These are phyloP conservation scores for Parasitella parasitica DNA, from an alignment of 371 early-diverging fungal species.

Conservation along the genomic window DNA sequence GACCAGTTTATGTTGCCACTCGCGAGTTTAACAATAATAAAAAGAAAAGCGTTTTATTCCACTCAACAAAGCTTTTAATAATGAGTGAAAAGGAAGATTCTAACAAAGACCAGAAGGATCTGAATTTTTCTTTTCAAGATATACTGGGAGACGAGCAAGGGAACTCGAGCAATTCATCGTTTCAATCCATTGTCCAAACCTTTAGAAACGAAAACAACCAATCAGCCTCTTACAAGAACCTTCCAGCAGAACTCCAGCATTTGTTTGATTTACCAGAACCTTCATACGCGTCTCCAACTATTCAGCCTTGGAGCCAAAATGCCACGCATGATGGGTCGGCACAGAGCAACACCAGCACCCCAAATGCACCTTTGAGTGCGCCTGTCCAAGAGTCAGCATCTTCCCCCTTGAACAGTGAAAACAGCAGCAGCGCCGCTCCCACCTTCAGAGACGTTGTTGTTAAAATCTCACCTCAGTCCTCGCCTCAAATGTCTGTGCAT, in stretches of 20 bases:
- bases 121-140: slow-evolving; percentile 36
- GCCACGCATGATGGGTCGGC: neutral
- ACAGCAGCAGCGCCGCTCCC: neutral
- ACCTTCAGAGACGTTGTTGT: neutral
- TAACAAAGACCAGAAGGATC: slow-evolving; percentile 8
- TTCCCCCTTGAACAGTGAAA: slow-evolving; percentile 2
- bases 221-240: slow-evolving; percentile 24
- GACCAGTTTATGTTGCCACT: neutral
- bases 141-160: slow-evolving; percentile 21
- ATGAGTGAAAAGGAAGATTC: slow-evolving; percentile 13
- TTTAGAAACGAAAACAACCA: slow-evolving; percentile 18
- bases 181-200: slow-evolving; percentile 18
- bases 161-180: slow-evolving; percentile 20
- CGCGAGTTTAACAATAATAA: neutral
- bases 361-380: neutral
- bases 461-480: neutral
- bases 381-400: neutral
- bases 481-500: neutral
- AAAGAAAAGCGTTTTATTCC: neutral
- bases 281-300: neutral
- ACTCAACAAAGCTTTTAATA: neutral
- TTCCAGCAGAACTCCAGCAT: slow-evolving; percentile 39
- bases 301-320: neutral
- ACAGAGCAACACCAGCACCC: slow-evolving; percentile 4
- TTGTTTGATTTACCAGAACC: slow-evolving; percentile 18